These are phyloP conservation scores for Ganoderma leucocontextum DNA, from an alignment of 1,284 basidiomycete species.

Conservation along the genomic window DNA sequence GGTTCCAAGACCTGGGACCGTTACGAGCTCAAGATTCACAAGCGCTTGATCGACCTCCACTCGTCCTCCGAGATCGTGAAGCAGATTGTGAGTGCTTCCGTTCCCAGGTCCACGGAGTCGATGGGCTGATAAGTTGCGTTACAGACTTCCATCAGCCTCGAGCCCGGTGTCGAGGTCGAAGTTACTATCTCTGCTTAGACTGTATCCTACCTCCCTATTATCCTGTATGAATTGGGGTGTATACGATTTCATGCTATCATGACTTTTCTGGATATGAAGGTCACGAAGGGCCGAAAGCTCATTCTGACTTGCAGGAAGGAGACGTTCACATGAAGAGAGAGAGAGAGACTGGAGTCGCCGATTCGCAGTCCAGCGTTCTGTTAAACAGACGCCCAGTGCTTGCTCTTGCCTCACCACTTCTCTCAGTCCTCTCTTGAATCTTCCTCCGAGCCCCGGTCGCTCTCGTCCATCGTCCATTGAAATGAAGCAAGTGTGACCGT, in stretches of 20 bases:
- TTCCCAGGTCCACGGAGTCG: conserved; percentile 1
- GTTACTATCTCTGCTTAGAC: conserved; percentile 88
- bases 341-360: no score
- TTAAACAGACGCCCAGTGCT: no score
- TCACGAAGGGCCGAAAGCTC: not conserved
- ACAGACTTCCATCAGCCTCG: conserved; percentile 97
- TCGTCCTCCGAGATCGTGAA: conserved; percentile 99
- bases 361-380: no score
- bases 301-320: not conserved
- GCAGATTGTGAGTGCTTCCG: conserved; percentile 85
- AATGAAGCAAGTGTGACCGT: no score
- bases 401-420: no score
- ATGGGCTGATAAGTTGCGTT: conserved; percentile 7
- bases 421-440: no score
- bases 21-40: conserved; percentile 99
- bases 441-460: no score
- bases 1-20: conserved; percentile 99
- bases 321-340: no score
- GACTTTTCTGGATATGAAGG: not conserved
- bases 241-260: conserved; percentile 22
- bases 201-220: conserved; percentile 13
- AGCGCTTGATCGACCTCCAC: conserved; percentile 99
- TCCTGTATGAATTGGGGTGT: conserved; percentile 31
- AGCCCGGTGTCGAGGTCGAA: conserved; percentile 99
- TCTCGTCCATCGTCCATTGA: no score